Base-by-base conservation (phyloP, 208 protist species). In the Leishmania turanica region DNA sequence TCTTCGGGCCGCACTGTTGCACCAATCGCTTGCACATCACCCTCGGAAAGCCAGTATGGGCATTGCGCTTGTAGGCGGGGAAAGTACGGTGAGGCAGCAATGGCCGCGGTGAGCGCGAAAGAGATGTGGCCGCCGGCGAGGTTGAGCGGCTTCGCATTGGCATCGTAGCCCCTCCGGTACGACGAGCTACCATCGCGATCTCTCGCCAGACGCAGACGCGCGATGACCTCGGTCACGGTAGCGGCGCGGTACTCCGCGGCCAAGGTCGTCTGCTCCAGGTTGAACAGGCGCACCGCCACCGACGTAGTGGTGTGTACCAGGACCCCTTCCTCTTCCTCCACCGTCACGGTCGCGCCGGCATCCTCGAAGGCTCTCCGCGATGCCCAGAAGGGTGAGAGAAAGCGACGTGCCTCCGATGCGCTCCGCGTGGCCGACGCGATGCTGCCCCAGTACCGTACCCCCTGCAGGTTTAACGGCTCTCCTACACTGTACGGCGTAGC, bases 201-300 rank as follows among this genome's bases (percentile, higher is more conserved):
- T 13, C 53, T 64, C n/a, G 8, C 13, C 72, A 27, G 31, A 47
- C 72, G 72, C 72, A 54, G 53, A 40, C 24, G 31, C 53, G 21
- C 53, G 5, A 45, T 17, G n/a, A 81, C 71, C 71, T 81, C 75
- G 8, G 6, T 0, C 24, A 66, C 27, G 45, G 78, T 71, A 27
- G 77, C 58, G 3, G 47, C 49, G 4, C 71, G 68, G 7, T 75
- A 11, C 24, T 73, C 47, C 9, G 78, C 47, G 13, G 69, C 47
- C 27, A 84, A 76, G 49, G 74, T 68, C 17, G 90, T 95, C 82
- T 95, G 92, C 79, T 89, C 86, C 19, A 95, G 66, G 81, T 95
- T 95, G 78, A 87, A 95, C 21, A 95, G 31, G 2, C 21, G 47
- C n/a, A 90, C 56, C 19, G 47, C 0, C 27, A 56, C 77, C 2